phyloP scores from a whole-genome alignment of 2,329 filamentous ascomycete genomes.

The Stemphylium vesicarium region DNA sequence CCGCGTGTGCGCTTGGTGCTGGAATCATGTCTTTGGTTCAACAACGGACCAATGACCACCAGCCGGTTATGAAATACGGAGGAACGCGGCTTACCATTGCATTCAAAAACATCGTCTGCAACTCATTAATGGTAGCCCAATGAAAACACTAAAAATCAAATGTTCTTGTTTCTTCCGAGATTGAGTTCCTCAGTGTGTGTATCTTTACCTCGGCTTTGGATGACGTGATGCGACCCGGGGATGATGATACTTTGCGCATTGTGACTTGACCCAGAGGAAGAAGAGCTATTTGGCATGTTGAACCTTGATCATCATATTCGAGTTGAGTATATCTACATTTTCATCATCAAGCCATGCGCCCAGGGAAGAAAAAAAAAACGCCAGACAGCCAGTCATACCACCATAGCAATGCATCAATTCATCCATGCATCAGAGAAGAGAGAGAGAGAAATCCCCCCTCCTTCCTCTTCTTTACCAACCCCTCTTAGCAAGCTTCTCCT shows the following conservation, averaged over 20 bases:
- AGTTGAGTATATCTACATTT: constrained; percentile 3
- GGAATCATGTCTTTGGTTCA: neutral
- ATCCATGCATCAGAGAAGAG: neutral
- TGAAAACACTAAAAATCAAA: constrained; percentile 7
- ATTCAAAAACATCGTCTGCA: constrained; percentile 7
- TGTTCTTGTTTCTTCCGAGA: neutral
- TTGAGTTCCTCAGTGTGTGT: no score
- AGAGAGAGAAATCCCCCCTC: no score
- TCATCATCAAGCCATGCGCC: neutral
- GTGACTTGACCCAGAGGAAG: neutral
- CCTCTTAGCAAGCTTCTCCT: constrained; percentile 81
- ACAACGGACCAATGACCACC: neutral
- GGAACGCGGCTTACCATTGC: constrained; percentile 1
- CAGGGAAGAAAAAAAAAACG: neutral
- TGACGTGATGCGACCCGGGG: constrained; percentile 7
- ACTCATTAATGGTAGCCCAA: constrained; percentile 6
- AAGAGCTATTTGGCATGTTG: neutral
- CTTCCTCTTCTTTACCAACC: constrained; percentile 71
- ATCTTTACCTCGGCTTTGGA: constrained; percentile 4
- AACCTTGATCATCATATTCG: neutral
- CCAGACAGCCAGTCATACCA: neutral
- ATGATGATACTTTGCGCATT: no score
- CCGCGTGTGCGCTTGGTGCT: constrained; percentile 7
- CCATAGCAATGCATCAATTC: neutral
- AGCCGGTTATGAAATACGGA: constrained; percentile 3